Evolutionary conservation across 305 asterid genomes (phyloP).

Genomic region (Fraxinus floribunda): DNA sequence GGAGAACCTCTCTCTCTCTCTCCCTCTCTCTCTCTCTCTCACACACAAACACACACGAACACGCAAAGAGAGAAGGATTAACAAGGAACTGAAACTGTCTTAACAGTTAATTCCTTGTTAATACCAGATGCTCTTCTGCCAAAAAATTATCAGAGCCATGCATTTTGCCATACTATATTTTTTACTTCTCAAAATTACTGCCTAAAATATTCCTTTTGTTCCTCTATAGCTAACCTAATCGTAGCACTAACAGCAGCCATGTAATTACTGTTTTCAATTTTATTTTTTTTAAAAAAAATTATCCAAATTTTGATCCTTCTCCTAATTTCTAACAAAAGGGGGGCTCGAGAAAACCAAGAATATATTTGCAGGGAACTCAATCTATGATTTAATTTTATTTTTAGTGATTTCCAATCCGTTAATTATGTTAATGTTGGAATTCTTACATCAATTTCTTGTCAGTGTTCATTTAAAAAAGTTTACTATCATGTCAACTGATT

Average conservation of each 20-base stretch:
- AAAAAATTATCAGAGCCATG: background rate
- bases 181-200: background rate
- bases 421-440: background rate
- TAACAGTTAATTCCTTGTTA: conserved; percentile 7
- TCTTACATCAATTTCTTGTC: background rate
- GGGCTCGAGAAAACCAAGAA: background rate
- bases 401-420: background rate
- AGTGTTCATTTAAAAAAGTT: background rate
- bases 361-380: background rate
- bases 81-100: conserved; percentile 1
- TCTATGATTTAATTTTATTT: background rate
- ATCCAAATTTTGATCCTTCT: background rate
- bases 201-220: background rate
- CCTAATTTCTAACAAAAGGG: background rate
- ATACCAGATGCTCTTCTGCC: conserved; percentile 1
- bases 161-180: background rate
- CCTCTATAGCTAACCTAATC: background rate
- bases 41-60: background rate
- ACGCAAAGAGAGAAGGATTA: conserved; percentile 21
- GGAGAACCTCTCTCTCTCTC: background rate
- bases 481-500: background rate
- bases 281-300: background rate
- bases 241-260: background rate
- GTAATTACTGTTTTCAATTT: background rate
- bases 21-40: too few relatives aligned